Base-by-base conservation (phyloP, 441 rosid genomes). In the Euphorbia schlechtendalii region DNA sequence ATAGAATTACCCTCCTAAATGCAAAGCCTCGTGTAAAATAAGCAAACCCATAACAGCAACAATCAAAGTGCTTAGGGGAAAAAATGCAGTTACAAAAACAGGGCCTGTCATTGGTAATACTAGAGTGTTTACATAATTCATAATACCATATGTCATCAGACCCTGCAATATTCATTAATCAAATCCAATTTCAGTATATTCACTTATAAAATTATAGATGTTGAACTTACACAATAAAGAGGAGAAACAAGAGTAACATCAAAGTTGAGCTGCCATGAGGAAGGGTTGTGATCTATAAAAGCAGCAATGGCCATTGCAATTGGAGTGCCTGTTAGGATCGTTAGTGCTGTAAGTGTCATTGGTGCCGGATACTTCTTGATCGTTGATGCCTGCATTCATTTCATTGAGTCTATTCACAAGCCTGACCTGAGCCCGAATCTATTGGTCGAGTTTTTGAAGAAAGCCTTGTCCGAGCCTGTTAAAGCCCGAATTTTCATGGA, bases 21-120 rank as follows among this genome's bases (percentile, higher is more conserved):
- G 40, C 40, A 36, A 36, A 3, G 40, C 34, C 68, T 65, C 68
- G 51, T 48, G 22, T 25, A 65, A 27, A 54, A 65, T 54, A 3
- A 65, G 17, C 0, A 38, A 49, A 21, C 52, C 38, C 60, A 65
- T 46, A 2, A 64, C 34, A 22, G 59, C 59, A 21, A 54, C 40
- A 40, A 38, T 15, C 4, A 65, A 38, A 5, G 68, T 54, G 0
- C 15, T 15, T 0, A 65, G n/a, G 5, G 68, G 68, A 4, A 46
- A 36, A 54, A 65, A 65, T 54, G 60, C 59, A 7, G 60, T 53
- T 60, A 54, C n/a, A 14, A 65, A 54, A 65, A 65, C 61, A 13
- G 68, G 61, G 17, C 68, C 68, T 1, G 12, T 64, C 18, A 2
- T 22, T 10, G 32, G 13, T 4, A 38, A 7, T 38, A 64, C 51